Evolutionary conservation across 169 alveolate genomes (phyloP).

Genomic region (Eimeria praecox): DNA sequence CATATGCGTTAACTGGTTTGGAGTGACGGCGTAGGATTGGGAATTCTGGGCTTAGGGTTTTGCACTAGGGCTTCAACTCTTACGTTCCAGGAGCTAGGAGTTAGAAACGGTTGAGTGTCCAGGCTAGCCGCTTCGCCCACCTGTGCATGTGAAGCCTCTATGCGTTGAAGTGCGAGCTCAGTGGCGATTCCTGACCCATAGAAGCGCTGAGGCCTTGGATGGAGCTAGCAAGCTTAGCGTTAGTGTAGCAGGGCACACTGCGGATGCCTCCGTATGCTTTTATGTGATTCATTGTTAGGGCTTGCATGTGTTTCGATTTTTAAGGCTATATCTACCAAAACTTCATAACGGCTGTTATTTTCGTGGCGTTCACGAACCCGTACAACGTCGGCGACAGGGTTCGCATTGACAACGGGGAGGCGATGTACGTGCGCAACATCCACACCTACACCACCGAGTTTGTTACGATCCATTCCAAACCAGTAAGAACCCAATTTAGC

Average conservation of each 20-base stretch:
- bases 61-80: not conserved
- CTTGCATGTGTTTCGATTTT: not conserved
- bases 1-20: not conserved
- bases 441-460: slow-evolving; percentile 91
- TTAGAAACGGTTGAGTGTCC: not conserved
- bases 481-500: slow-evolving; percentile 65
- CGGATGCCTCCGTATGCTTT: not conserved
- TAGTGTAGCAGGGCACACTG: not conserved
- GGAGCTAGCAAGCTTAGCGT: not conserved
- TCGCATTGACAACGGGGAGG: slow-evolving; percentile 88
- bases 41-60: not conserved
- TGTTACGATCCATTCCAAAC: slow-evolving; percentile 86
- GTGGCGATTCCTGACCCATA: not conserved
- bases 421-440: slow-evolving; percentile 89
- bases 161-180: not conserved
- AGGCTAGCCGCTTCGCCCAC: not conserved
- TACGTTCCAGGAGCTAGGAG: not conserved
- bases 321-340: slow-evolving; percentile 89
- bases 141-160: not conserved
- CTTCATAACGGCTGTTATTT: slow-evolving; percentile 90
- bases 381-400: slow-evolving; percentile 92
- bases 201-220: not conserved
- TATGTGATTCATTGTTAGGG: not conserved
- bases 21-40: not conserved
- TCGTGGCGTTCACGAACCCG: slow-evolving; percentile 90